These are phyloP conservation scores for Ophiobolus disseminans DNA, from an alignment of 2,329 filamentous ascomycete species.

Conservation along the genomic window DNA sequence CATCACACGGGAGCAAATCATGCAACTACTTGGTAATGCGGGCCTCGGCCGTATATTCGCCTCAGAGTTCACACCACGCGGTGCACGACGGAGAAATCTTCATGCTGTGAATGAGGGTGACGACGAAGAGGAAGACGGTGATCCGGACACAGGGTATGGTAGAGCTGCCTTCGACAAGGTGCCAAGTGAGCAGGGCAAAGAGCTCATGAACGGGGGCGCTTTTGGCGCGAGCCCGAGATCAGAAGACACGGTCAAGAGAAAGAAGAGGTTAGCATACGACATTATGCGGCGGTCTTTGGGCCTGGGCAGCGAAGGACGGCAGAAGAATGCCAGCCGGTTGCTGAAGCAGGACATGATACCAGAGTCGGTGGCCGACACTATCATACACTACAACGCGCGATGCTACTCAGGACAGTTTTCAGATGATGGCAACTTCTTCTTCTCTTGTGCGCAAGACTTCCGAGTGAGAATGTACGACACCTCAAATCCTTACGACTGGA, in stretches of 20 bases:
- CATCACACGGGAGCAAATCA: slow-evolving; percentile 59
- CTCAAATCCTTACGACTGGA: slow-evolving; percentile 93
- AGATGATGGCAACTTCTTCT: slow-evolving; percentile 97
- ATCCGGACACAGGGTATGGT: slow-evolving; percentile 50
- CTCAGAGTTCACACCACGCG: slow-evolving; percentile 34
- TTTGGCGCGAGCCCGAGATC: slow-evolving; percentile 73
- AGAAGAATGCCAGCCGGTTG: slow-evolving; percentile 68
- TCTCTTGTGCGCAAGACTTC: slow-evolving; percentile 89
- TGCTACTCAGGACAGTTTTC: slow-evolving; percentile 98
- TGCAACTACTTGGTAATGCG: slow-evolving; percentile 61
- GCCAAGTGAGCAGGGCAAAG: slow-evolving; percentile 76
- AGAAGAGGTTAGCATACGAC: slow-evolving; percentile 67
- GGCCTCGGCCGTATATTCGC: slow-evolving; percentile 62
- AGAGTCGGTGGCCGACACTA: slow-evolving; percentile 77
- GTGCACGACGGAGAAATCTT: slow-evolving; percentile 19
- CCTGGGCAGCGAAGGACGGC: slow-evolving; percentile 64
- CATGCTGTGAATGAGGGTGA: slow-evolving; percentile 45
- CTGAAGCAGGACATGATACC: slow-evolving; percentile 82
- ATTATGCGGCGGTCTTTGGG: slow-evolving; percentile 85
- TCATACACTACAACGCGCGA: slow-evolving; percentile 83
- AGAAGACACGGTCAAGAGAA: slow-evolving; percentile 63
- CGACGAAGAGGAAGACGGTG: slow-evolving; percentile 49
- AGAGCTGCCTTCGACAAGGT: slow-evolving; percentile 74
- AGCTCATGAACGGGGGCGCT: slow-evolving; percentile 80
- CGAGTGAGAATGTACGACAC: slow-evolving; percentile 97